These are phyloP conservation scores for Diaporthe capsici DNA, from an alignment of 2,329 filamentous ascomycete genomes.

Conservation along the genomic window DNA sequence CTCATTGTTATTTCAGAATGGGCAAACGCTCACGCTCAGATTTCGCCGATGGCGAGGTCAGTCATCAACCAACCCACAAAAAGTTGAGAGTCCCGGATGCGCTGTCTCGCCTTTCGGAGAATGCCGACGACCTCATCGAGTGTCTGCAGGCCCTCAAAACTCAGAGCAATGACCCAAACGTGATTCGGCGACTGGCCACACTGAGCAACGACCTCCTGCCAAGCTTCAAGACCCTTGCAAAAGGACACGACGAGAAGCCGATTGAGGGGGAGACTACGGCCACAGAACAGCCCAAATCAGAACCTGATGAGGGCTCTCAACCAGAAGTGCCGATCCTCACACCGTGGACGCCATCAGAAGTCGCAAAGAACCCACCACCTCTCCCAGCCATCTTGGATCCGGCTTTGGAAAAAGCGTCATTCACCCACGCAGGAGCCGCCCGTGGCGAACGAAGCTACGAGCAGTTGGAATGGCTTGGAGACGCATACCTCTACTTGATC, in stretches of 20 bases:
- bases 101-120: slow-evolving; percentile 49
- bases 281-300: not conserved
- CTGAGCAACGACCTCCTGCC: slow-evolving; percentile 42
- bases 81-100: slow-evolving; percentile 45
- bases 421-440: slow-evolving; percentile 73
- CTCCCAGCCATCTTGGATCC: slow-evolving; percentile 74
- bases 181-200: slow-evolving; percentile 44
- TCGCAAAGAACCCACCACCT: slow-evolving; percentile 64
- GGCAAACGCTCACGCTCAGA: slow-evolving; percentile 53
- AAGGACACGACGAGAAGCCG: slow-evolving; percentile 9
- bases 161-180: slow-evolving; percentile 38
- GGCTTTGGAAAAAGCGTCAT: slow-evolving; percentile 72
- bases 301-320: slow-evolving; percentile 40
- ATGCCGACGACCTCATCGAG: slow-evolving; percentile 56
- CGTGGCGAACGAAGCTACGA: slow-evolving; percentile 75
- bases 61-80: slow-evolving; percentile 40
- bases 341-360: slow-evolving; percentile 66
- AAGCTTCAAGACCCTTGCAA: slow-evolving; percentile 32
- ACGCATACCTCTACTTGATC: slow-evolving; percentile 86
- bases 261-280: not conserved
- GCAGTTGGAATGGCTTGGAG: slow-evolving; percentile 88
- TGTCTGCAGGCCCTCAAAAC: slow-evolving; percentile 53
- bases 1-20: slow-evolving; percentile 47
- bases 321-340: slow-evolving; percentile 50
- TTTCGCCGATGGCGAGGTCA: slow-evolving; percentile 33